Percentiles rank a stretch among this genome's conserved stretches.
Conservation (phyloP, 441 rosid species). For the Syzygium malaccense region DNA sequence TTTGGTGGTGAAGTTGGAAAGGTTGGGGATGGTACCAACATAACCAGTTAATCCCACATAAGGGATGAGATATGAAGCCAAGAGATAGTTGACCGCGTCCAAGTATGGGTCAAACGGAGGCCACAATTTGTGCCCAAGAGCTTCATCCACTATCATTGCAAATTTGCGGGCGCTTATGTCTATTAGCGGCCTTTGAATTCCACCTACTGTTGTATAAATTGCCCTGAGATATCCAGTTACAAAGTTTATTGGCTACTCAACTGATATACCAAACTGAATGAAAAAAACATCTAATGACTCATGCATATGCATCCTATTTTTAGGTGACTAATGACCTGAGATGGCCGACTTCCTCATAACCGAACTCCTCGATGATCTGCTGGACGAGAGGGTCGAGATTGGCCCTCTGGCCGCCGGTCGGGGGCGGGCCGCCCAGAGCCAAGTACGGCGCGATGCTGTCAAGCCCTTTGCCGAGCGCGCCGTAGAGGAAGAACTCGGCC, state of each 20-base stretch:
- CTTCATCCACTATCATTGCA: constrained; percentile 32
- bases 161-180: constrained; percentile 32
- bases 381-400: constrained; percentile 33
- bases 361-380: constrained; percentile 48
- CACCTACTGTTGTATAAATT: constrained; percentile 40
- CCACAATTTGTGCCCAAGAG: constrained; percentile 29
- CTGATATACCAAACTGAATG: neutral
- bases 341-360: constrained; percentile 60
- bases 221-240: constrained; percentile 25
- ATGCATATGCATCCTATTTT: neutral
- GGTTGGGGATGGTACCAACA: constrained; percentile 50
- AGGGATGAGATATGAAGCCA: constrained; percentile 49
- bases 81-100: constrained; percentile 39
- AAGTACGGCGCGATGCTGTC: constrained; percentile 24
- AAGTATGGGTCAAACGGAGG: constrained; percentile 62
- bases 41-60: constrained; percentile 64
- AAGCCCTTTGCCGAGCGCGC: constrained; percentile 42
- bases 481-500: constrained; percentile 47
- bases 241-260: neutral
- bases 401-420: constrained; percentile 38
- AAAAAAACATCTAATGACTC: neutral
- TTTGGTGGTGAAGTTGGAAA: constrained; percentile 15
- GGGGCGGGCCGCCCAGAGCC: constrained; percentile 50
- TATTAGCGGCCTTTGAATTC: constrained; percentile 46
- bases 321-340: constrained; percentile 31